Base-by-base conservation (phyloP, 768 basidiomycete species). In the Leccinum variicolor region DNA sequence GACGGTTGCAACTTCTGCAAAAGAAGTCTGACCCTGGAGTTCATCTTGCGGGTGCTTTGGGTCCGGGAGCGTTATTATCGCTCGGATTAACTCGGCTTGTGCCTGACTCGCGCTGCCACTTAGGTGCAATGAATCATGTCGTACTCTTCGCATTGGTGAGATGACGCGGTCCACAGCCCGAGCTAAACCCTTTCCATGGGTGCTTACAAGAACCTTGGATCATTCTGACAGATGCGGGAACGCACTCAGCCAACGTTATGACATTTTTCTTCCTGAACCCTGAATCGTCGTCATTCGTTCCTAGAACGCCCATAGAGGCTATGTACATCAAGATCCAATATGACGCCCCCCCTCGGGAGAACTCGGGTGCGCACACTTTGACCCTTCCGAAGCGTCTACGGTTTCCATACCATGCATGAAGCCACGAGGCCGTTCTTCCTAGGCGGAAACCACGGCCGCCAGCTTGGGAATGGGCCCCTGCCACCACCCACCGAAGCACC, bases 381-480 rank as follows among this genome's bases (percentile, higher is more conserved):
- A 6, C 46, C 28, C 53, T 60, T 68, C 64, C 56, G 34, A 49
- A 53, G 41, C 41, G 41, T 48, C 64, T 50, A 54, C 54, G 54
- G 26, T 52, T 50, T 56, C 54, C 33, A 45, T 52, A 50, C 52
- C 13, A 45, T 25, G 49, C 21, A 23, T 25, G 46, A 14, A 55
- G 43, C 48, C 67, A 67, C 60, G 62, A 67, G 62, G 65, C 23
- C 34, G 34, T 48, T 43, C 59, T 67, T 64, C 64, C 49, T 19
- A 19, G 26, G 50, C 50, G 50, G 53, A 61, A 53, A 57, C 59
- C 56, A 48, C 53, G n/a, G 29, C 60, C 51, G 29, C 60, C 51
- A 45, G 28, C 57, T 50, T 63, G 54, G 55, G 57, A 62, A 62
- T 19, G 10, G n/a, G 5, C 48, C 11, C 36, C 55, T 62, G 55